Evolutionary conservation across 768 basidiomycete genomes (phyloP), one percentile per base, ranked within the genome.

Genomic region (Pluteus cervinus): DNA sequence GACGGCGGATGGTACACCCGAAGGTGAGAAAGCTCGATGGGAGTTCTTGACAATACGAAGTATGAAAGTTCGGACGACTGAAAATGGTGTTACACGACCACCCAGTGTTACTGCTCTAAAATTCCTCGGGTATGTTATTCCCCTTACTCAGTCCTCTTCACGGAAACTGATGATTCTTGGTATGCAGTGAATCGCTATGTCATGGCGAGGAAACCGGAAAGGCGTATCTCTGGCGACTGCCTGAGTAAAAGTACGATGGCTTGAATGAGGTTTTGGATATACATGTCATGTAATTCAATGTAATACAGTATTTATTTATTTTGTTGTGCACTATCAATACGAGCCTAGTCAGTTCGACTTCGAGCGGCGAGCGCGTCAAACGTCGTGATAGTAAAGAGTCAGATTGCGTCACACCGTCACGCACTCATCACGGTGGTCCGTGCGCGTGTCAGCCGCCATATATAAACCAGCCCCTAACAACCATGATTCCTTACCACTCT

Each of bases 101-200:
- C 74, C 79, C 12, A 68, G 73, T 16, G 69, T 92, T 35, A 88
- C 81, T 1, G 79, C 87, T n/a, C 63, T 96, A 49, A 76, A 72
- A 49, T 94, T 94, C 48, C 62, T 82, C 16, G 87, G 85, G 91
- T 89, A 55, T 38, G 71, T 16, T 34, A 21, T 9, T 33, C 4
- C 1, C 10, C 14, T 15, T 30, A 8, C 23, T 32, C 24, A 12
- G 3, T 24, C 21, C 24, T 11, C 6, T 40, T 17, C 21, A 12
- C 4, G 10, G 7, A 23, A 35, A 10, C 12, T 37, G 11, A 33
- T 23, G 25, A 23, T 37, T 10, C 6, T 21, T 34, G 34, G 34
- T 43, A 15, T 43, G 2, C 42, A 81, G 79, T 12, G 81, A 83
- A 47, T 65, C 57, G 14, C 53, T 83, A 16, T 79, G 69, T 49